A percentile compares a stretch with the other conserved stretches of the same genome.
These are phyloP conservation scores for Mycena olivaceomarginata DNA, from an alignment of 768 basidiomycete species.

Conservation along the genomic window DNA sequence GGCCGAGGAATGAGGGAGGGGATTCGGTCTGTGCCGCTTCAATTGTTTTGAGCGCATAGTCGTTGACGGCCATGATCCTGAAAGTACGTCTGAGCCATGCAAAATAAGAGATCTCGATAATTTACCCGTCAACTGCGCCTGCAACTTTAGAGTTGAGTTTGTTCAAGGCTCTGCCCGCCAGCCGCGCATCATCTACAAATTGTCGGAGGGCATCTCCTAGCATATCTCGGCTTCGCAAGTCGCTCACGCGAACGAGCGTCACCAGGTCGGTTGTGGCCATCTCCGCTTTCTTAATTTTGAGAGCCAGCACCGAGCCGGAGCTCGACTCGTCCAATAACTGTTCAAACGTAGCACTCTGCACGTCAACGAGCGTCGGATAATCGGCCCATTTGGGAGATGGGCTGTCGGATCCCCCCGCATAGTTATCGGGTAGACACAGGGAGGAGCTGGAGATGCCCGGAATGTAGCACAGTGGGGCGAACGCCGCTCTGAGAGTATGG, in stretches of 20 bases:
- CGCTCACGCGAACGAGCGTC: conserved; percentile 77
- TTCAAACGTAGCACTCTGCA: conserved; percentile 78
- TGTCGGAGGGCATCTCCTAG: conserved; percentile 70
- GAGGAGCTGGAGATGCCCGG: conserved; percentile 72
- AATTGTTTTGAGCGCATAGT: conserved; percentile 79
- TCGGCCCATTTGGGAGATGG: conserved; percentile 68
- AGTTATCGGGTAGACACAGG: conserved; percentile 61
- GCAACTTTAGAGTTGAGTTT: conserved; percentile 80
- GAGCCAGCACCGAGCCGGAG: conserved; percentile 75
- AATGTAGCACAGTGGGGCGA: conserved; percentile 77
- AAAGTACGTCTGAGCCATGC: conserved; percentile 3
- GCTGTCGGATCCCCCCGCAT: conserved; percentile 23
- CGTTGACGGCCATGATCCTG: conserved; percentile 86
- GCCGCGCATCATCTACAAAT: conserved; percentile 79
- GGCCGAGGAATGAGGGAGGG: conserved; percentile 55
- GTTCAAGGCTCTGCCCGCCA: conserved; percentile 75
- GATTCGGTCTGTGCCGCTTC: conserved; percentile 62
- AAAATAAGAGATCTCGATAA: neutral
- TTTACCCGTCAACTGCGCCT: conserved; percentile 85
- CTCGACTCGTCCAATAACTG: conserved; percentile 76
- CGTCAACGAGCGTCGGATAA: conserved; percentile 75
- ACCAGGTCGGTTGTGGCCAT: conserved; percentile 85
- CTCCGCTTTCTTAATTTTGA: conserved; percentile 85
- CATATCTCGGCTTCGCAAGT: conserved; percentile 75
- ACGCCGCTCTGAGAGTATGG: conserved; percentile 63